Evolutionary conservation across 768 basidiomycete species (phyloP).

Genomic region (Cyclocybe cylindracea): DNA sequence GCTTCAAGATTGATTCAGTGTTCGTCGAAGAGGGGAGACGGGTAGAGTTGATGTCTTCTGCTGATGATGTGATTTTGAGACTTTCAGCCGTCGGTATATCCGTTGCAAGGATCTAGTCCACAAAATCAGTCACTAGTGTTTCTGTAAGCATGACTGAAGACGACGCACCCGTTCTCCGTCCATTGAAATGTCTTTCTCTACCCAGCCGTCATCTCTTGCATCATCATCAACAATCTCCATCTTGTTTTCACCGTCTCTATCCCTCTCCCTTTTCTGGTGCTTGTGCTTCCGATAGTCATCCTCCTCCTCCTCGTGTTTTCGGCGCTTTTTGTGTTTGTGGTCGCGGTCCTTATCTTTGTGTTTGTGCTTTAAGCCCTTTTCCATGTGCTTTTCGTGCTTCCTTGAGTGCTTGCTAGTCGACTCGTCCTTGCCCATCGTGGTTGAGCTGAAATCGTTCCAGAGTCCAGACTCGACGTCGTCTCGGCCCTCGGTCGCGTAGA

Average conservation of each 20-base stretch:
- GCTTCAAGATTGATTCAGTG: constrained; percentile 53
- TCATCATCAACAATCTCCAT: constrained; percentile 71
- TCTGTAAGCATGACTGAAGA: constrained; percentile 8
- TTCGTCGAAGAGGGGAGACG: constrained; percentile 45
- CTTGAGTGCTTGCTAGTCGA: constrained; percentile 30
- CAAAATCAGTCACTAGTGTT: constrained; percentile 1
- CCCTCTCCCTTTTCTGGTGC: constrained; percentile 37
- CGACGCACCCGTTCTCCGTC: constrained; percentile 70
- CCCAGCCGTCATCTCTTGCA: constrained; percentile 75
- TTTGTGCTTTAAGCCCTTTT: constrained; percentile 38
- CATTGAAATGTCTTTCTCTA: constrained; percentile 83
- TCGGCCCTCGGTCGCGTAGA: constrained; percentile 7
- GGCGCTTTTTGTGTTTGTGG: constrained; percentile 55
- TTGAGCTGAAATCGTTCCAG: neutral
- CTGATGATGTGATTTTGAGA: constrained; percentile 66
- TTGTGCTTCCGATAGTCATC: constrained; percentile 41
- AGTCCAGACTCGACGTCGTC: neutral
- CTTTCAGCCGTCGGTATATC: constrained; percentile 77
- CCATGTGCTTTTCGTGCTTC: constrained; percentile 27
- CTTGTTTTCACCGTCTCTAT: constrained; percentile 40
- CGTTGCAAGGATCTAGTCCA: constrained; percentile 57
- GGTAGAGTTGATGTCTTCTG: constrained; percentile 43
- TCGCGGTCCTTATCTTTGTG: constrained; percentile 26
- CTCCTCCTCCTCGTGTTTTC: constrained; percentile 46
- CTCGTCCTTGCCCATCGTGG: constrained; percentile 38